Base-by-base conservation (phyloP, 148 eudicot species). In the Rhododendron henanense region DNA sequence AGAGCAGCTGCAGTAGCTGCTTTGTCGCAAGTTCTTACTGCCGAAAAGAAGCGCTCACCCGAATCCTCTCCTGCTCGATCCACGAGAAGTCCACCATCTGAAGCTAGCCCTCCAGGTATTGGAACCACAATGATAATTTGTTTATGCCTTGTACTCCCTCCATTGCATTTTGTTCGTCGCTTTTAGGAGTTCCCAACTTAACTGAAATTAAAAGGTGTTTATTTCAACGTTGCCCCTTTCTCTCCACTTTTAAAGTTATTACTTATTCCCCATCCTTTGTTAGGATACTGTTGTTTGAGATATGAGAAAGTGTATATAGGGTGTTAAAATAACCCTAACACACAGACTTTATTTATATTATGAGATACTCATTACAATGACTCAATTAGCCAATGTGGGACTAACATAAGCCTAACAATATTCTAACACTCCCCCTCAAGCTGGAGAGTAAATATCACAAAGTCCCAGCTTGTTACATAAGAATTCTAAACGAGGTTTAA, bases 1-100 rank as follows among this genome's bases (percentile, higher is more conserved):
- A 92, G 98, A 90, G 96, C 98, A 79, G 96, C 99, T 88, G 99
- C 99, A 76, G 93, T 94, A 81, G 99, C 99, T 91, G 98, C 99
- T 86, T 91, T 97, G 61, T 97, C 99, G 16, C 87, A 91, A 67
- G 95, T 97, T 87, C 94, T 97, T 81, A 95, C 96, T 82, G 99
- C 96, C 57, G 99, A 97, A 88, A 95, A 92, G 93, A 93, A 92
- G 87, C 87, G 74, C 61, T 90, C 95, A 15, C 92, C 92, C 25
- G 94, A 92, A 63, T 87, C 87, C 59, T 94, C 98, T 87, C 96
- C 99, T 73, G 86, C 76, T 50, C 94, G 87, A 47, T 79, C 96
- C 78, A 87, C 88, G 71, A 90, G 93, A 88, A 94, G 94, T 87
- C 90, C 99, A 63, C 88, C 93, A n/a, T 50, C 90, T 45, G 92